phyloP scores from a whole-genome alignment of 768 basidiomycete species.

The Agrocybe praecox region DNA sequence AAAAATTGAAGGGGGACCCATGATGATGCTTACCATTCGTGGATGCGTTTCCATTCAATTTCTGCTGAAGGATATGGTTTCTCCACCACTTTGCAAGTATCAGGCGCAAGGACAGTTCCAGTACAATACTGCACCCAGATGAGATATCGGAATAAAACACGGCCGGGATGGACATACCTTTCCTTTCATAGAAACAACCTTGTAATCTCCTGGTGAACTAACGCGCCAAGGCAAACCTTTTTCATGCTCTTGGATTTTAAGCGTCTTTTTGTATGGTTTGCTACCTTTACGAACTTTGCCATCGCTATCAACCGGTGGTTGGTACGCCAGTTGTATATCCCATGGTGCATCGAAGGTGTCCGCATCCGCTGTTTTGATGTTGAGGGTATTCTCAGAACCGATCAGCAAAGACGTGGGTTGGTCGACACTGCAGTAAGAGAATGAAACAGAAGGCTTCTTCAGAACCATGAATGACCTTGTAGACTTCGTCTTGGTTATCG shows the following conservation, averaged over 20 bases:
- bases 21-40: slow-evolving; percentile 70
- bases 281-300: slow-evolving; percentile 39
- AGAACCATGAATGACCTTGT: slow-evolving; percentile 71
- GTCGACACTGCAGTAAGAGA: slow-evolving; percentile 74
- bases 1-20: neutral
- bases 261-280: slow-evolving; percentile 65
- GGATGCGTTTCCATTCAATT: slow-evolving; percentile 86
- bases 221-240: slow-evolving; percentile 52
- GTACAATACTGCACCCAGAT: slow-evolving; percentile 56
- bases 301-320: slow-evolving; percentile 45
- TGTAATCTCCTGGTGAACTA: slow-evolving; percentile 76
- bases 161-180: slow-evolving; percentile 39
- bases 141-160: slow-evolving; percentile 2
- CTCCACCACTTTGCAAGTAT: slow-evolving; percentile 76
- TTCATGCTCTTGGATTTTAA: slow-evolving; percentile 49
- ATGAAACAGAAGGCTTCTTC: slow-evolving; percentile 69
- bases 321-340: slow-evolving; percentile 65
- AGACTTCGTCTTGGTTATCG: slow-evolving; percentile 43
- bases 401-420: slow-evolving; percentile 71
- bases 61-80: slow-evolving; percentile 79
- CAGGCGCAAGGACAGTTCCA: slow-evolving; percentile 84
- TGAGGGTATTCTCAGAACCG: slow-evolving; percentile 62
- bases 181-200: slow-evolving; percentile 69
- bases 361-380: slow-evolving; percentile 52
- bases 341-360: slow-evolving; percentile 71